Evolutionary conservation across 768 basidiomycete genomes (phyloP), one percentile per base, ranked within the genome.

Genomic region (Lactifluus subvellereus): DNA sequence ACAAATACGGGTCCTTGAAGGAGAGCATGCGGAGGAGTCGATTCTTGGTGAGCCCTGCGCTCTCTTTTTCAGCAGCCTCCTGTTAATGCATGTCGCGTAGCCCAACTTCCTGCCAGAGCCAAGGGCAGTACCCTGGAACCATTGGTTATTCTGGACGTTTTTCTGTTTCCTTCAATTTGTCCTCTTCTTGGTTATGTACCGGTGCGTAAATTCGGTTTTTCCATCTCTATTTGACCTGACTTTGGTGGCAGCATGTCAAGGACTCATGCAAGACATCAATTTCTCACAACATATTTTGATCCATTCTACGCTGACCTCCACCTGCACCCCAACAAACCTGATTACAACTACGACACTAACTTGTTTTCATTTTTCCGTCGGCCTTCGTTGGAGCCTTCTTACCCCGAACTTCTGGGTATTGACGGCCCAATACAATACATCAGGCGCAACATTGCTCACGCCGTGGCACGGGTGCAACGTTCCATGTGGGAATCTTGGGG

Each of bases 271-370:
- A 78, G 72, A 69, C 77, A 81, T 27, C 75, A 84, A 35, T 91
- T 88, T 73, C 77, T 89, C 68, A 87, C 84, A 64, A 85, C 82
- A 62, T 91, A 89, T 67, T 89, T 87, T 69, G 88, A 92, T 71
- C 86, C 89, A 60, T 84, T 88, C 74, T 82, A 88, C 71, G 85
- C 87, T 16, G 85, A 89, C 69, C 78, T 89, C 57, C 81, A 88
- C 71, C 73, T 85, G 49, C 72, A 76, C 61, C 64, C 73, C 60
- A 77, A 74, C 60, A 78, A 77, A 67, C 78, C 78, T 37, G 75
- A 80, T 72, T 74, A 75, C 62, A 71, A 71, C 57, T 76, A 70
- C 63, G 74, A 70, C 68, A 72, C 74, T 66, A 72, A 70, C 70
- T 74, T 75, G 71, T 64, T 72, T 35, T 70, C 35, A 27, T 66